Evolutionary conservation across 768 basidiomycete species (phyloP).

Genomic region (Leccinum disarticulatum): DNA sequence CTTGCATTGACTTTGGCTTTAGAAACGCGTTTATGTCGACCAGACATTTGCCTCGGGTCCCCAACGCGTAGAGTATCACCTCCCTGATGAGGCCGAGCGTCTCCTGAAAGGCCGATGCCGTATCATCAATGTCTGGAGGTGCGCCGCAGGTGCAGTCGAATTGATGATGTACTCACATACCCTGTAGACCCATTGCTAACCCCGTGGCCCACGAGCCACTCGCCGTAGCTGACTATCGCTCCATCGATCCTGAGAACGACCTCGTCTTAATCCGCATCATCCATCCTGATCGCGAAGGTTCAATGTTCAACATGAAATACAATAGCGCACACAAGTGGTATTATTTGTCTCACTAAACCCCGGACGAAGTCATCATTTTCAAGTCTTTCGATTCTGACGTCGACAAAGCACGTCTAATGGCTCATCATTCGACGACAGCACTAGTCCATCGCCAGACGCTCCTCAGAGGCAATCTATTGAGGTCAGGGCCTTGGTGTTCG

Average conservation of each 20-base stretch:
- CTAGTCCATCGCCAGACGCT: conserved; percentile 34
- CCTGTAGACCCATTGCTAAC: conserved; percentile 36
- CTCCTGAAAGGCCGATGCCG: conserved; percentile 41
- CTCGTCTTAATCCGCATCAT: conserved; percentile 39
- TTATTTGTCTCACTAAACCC: conserved; percentile 39
- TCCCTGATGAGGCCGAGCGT: conserved; percentile 41
- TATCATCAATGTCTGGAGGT: conserved; percentile 50
- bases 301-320: conserved; percentile 36
- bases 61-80: conserved; percentile 38
- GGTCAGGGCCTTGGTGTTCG: conserved; percentile 44
- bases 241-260: conserved; percentile 36
- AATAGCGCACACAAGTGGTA: conserved; percentile 41
- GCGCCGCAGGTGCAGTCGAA: too few relatives aligned
- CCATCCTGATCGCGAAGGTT: conserved; percentile 35
- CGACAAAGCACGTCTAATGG: conserved; percentile 41
- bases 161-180: neutral
- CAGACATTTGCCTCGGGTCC: conserved; percentile 40
- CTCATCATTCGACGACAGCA: conserved; percentile 42
- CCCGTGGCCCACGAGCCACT: conserved; percentile 42
- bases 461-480: conserved; percentile 46
- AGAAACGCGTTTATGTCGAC: conserved; percentile 42
- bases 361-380: conserved; percentile 43
- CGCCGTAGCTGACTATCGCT: conserved; percentile 42
- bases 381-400: conserved; percentile 46
- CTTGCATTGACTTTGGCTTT: neutral